These are phyloP conservation scores for Gossypium ekmanianum DNA, from an alignment of 345 rosid species.

Conservation along the genomic window DNA sequence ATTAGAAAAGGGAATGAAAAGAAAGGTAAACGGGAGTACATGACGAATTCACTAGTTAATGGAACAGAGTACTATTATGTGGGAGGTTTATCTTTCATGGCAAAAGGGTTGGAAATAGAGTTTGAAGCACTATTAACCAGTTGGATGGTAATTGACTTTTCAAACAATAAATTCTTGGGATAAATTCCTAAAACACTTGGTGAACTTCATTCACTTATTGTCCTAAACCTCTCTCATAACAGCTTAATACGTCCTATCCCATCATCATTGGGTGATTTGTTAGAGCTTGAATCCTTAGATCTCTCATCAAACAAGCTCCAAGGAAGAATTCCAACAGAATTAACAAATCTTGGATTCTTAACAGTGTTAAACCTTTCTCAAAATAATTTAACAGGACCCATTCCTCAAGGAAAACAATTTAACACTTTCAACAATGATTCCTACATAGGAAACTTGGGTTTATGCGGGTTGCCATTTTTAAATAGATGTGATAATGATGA, in stretches of 20 bases:
- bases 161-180: neutral
- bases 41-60: neutral
- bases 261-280: neutral
- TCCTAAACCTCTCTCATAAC: neutral
- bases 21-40: neutral
- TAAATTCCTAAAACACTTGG: neutral
- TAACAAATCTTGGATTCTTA: neutral
- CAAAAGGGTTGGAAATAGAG: neutral
- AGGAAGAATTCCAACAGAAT: neutral
- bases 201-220: neutral
- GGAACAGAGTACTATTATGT: fast-evolving
- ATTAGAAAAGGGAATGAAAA: neutral
- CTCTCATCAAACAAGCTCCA: neutral
- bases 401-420: neutral
- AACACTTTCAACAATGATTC: neutral
- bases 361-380: neutral
- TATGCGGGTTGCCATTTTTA: neutral
- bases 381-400: neutral
- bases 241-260: neutral
- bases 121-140: neutral
- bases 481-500: neutral
- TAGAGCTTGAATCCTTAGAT: neutral
- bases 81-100: neutral
- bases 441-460: neutral
- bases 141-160: neutral